Percentiles rank a stretch among this genome's conserved stretches.
These are phyloP conservation scores for Parathielavia hyrcaniae DNA, from an alignment of 495 filamentous ascomycete genomes.

Conservation along the genomic window DNA sequence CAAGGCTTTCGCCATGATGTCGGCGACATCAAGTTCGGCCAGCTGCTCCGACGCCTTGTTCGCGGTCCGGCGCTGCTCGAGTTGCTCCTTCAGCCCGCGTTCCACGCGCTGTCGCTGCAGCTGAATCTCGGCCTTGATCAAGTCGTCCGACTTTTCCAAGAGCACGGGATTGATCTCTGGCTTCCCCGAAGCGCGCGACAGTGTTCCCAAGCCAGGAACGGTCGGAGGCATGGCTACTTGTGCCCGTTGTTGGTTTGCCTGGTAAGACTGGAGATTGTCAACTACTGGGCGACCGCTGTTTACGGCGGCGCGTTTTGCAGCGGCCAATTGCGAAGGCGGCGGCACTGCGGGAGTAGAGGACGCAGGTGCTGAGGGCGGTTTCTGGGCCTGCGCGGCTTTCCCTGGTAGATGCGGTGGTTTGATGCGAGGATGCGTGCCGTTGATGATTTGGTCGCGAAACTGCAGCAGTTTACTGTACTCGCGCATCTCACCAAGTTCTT, in stretches of 20 bases:
- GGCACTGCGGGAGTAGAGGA: slow-evolving; percentile 18
- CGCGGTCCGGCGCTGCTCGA: slow-evolving; percentile 57
- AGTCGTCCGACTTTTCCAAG: slow-evolving; percentile 74
- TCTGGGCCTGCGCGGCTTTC: slow-evolving; percentile 36
- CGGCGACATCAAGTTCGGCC: slow-evolving; percentile 67
- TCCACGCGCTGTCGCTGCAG: slow-evolving; percentile 77
- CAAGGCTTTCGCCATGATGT: slow-evolving; percentile 65
- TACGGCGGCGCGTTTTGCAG: slow-evolving; percentile 20
- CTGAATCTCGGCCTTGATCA: slow-evolving; percentile 75
- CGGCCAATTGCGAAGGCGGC: slow-evolving; percentile 22
- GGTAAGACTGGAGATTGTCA: slow-evolving; percentile 36
- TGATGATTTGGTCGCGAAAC: slow-evolving; percentile 34
- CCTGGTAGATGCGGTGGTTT: slow-evolving; percentile 46
- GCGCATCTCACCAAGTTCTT: slow-evolving; percentile 24
- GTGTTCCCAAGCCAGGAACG: slow-evolving; percentile 26
- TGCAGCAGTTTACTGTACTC: slow-evolving; percentile 35
- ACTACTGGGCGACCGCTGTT: slow-evolving; percentile 29
- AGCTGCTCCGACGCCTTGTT: slow-evolving; percentile 54
- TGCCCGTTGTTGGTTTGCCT: slow-evolving; percentile 34
- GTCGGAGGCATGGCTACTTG: slow-evolving; percentile 21
- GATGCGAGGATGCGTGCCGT: slow-evolving; percentile 36
- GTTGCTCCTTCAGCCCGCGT: slow-evolving; percentile 63
- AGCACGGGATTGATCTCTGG: slow-evolving; percentile 69
- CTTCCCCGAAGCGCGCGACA: slow-evolving; percentile 29
- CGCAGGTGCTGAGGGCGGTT: slow-evolving; percentile 20